Base-by-base conservation (phyloP, 1,284 basidiomycete genomes). In the Cutaneotrichosporon sp. region DNA sequence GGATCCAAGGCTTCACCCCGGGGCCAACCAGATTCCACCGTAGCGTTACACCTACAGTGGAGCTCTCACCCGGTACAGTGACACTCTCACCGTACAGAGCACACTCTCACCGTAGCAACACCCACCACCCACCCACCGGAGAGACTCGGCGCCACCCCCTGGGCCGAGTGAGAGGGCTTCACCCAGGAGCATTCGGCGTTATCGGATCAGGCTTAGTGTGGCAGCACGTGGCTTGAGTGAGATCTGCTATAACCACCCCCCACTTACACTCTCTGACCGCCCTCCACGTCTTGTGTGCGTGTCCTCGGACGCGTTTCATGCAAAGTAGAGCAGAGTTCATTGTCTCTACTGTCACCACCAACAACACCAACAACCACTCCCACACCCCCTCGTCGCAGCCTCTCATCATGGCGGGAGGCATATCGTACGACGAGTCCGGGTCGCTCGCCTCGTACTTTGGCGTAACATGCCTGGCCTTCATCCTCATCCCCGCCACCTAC, bases 381-480 rank as follows among this genome's bases (percentile, higher is more conserved):
- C 41, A 33, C 46, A 43, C 51, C 12, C 42, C 23, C 47, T 23
- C 42, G 13, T 48, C 13, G 4, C 43, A 33, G 15, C 30, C 44
- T 48, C 22, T 41, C 44, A 61, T 37, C 49, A 70, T 68, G 67
- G 65, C 66, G 15, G 68, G 72, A 10, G 74, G 73, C 34, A 73
- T 75, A 37, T 68, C 70, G 74, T 93, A 93, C 75, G 90, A 93
- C 76, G 89, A 92, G 76, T 82, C 83, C 48, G 90, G 90, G 61
- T 85, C 84, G 62, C 86, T 93, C 82, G 89, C 90, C 65, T 82
- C 85, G 30, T 93, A 90, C 77, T 93, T 93, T 75, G 77, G 90
- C 57, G 83, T 93, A 54, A 89, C 89, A 8, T 85, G 91, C 70
- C 83, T 94, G 60, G 83, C 83, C 49, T 79, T 93, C 60, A 69